Conservation (phyloP, 306 rosid species). For the Cyamopsis tetragonoloba region DNA sequence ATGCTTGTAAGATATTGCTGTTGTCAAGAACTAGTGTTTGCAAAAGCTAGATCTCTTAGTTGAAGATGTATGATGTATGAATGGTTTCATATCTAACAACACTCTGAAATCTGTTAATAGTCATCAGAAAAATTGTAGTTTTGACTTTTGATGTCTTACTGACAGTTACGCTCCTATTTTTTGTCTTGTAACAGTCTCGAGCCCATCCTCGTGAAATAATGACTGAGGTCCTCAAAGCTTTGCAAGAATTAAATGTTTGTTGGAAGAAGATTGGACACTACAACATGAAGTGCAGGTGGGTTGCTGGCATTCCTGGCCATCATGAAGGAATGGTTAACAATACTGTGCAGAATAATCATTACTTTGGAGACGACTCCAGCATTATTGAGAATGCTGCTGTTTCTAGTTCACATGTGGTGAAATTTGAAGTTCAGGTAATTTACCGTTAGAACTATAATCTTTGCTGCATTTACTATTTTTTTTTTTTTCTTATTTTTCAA, state of each 20-base stretch:
- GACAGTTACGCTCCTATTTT: slow-evolving; percentile 19
- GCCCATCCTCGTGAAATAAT: slow-evolving; percentile 95
- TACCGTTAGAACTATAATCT: not conserved
- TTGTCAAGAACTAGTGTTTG: not conserved
- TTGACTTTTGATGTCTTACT: slow-evolving; percentile 14
- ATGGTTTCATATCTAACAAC: not conserved
- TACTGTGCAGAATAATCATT: slow-evolving; percentile 49
- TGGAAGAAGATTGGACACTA: slow-evolving; percentile 98
- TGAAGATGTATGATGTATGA: not conserved
- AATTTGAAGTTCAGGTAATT: slow-evolving; percentile 92
- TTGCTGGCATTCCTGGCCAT: slow-evolving; percentile 47
- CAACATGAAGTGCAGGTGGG: slow-evolving; percentile 95
- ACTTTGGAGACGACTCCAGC: slow-evolving; percentile 61
- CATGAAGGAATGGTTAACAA: slow-evolving; percentile 62
- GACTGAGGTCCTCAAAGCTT: slow-evolving; percentile 89
- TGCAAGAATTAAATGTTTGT: slow-evolving; percentile 78
- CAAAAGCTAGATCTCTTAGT: not conserved
- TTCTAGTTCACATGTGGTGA: slow-evolving; percentile 61
- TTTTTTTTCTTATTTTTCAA: no score
- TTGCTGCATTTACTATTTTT: not conserved
- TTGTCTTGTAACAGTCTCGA: slow-evolving; percentile 55
- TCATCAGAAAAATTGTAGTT: not conserved
- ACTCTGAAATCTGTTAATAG: not conserved
- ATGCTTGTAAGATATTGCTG: not conserved
- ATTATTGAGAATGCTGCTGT: slow-evolving; percentile 57